A percentile compares a stretch with the other conserved stretches of the same genome.
Conservation (phyloP, 305 asterid genomes). For the Fraxinus angustifolia region DNA sequence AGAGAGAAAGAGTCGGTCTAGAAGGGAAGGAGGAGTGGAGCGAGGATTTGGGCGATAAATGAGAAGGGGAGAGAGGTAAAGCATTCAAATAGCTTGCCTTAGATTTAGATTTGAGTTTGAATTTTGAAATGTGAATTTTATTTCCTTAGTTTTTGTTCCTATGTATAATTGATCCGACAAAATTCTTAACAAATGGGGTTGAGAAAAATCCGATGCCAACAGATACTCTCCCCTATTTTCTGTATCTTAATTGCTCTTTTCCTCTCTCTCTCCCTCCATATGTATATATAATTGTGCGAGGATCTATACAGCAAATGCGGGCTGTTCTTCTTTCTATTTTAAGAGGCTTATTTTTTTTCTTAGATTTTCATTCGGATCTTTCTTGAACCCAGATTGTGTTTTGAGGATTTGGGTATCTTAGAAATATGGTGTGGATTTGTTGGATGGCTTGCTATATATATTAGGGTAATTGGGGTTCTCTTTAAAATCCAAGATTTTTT, state of each 20-base stretch:
- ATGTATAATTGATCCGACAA: conserved; percentile 44
- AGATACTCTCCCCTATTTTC: conserved; percentile 28
- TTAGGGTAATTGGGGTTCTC: conserved; percentile 17
- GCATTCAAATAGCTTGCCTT: conserved; percentile 37
- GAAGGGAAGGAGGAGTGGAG: conserved; percentile 39
- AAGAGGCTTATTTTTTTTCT: conserved; percentile 25
- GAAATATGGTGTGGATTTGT: conserved; percentile 39
- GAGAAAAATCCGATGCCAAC: conserved; percentile 51
- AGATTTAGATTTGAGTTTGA: conserved; percentile 41
- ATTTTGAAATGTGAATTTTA: conserved; percentile 14
- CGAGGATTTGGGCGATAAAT: conserved; percentile 52
- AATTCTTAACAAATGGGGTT: conserved; percentile 34
- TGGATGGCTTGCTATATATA: conserved; percentile 33
- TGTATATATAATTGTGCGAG: neutral
- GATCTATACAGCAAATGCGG: conserved; percentile 20
- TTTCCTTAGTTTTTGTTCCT: conserved; percentile 13
- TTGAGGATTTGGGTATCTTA: conserved; percentile 42
- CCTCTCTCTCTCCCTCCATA: conserved; percentile 11
- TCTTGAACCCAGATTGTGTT: conserved; percentile 30
- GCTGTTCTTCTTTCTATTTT: conserved; percentile 34
- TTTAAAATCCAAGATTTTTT: conserved; percentile 30
- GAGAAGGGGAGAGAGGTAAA: conserved; percentile 32
- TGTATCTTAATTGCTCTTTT: conserved; percentile 2
- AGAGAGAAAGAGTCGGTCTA: conserved; percentile 33
- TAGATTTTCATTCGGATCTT: conserved; percentile 41